Evolutionary conservation across 1,139 yeast species (phyloP).

Genomic region (Pneumocystis wakefieldiae): DNA sequence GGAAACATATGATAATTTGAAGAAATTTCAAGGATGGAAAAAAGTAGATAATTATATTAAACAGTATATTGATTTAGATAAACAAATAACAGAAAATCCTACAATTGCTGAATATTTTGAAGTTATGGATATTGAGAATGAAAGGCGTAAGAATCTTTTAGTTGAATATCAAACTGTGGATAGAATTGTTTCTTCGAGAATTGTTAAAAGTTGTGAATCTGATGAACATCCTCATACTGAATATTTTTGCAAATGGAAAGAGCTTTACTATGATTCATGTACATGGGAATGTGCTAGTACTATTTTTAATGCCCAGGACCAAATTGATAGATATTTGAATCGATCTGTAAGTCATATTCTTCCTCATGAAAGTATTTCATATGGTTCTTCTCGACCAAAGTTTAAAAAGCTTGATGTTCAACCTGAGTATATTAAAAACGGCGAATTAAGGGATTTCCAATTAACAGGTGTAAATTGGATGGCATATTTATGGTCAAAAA

Average conservation of each 20-base stretch:
- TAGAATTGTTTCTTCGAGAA: slow-evolving; percentile 60
- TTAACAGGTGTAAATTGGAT: slow-evolving; percentile 97
- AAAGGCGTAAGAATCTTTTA: slow-evolving; percentile 67
- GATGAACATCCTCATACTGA: slow-evolving; percentile 29
- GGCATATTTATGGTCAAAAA: slow-evolving; percentile 97
- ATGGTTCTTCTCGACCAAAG: slow-evolving; percentile 55
- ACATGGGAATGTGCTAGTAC: slow-evolving; percentile 93
- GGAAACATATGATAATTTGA: slow-evolving; percentile 56
- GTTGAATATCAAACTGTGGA: slow-evolving; percentile 77
- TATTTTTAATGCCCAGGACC: slow-evolving; percentile 75
- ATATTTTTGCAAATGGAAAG: slow-evolving; percentile 84
- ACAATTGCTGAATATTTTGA: slow-evolving; percentile 70
- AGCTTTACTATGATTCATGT: slow-evolving; percentile 85
- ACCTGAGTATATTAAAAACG: slow-evolving; percentile 80
- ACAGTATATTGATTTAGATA: slow-evolving; percentile 56
- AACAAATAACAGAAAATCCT: slow-evolving; percentile 63
- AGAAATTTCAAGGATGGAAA: slow-evolving; percentile 55
- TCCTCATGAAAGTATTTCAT: slow-evolving; percentile 67
- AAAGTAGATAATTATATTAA: slow-evolving; percentile 81
- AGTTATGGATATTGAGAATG: slow-evolving; percentile 81
- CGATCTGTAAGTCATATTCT: slow-evolving; percentile 70
- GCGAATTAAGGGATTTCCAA: slow-evolving; percentile 91
- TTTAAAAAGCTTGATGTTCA: slow-evolving; percentile 78
- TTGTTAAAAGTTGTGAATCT: slow-evolving; percentile 20
- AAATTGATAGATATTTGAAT: slow-evolving; percentile 69